These are phyloP conservation scores for Ceraceosorus bombacis DNA, from an alignment of 1,284 basidiomycete genomes.

Conservation along the genomic window DNA sequence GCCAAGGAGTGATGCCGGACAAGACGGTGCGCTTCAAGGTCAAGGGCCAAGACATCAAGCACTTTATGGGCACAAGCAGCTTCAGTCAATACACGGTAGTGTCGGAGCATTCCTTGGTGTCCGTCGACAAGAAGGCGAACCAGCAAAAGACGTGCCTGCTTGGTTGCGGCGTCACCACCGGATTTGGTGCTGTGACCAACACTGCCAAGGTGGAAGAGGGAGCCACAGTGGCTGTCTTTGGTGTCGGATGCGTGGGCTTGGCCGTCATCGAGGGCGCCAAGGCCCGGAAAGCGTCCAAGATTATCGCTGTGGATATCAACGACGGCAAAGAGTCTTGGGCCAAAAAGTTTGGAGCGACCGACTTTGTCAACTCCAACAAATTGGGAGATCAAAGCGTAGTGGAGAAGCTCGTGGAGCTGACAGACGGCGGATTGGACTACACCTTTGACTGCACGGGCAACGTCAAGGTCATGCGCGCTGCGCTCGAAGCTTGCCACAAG, in stretches of 20 bases:
- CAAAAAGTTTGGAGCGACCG: slow-evolving; percentile 88
- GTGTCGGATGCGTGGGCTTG: slow-evolving; percentile 90
- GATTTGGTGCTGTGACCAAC: slow-evolving; percentile 74
- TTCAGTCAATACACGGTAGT: slow-evolving; percentile 99
- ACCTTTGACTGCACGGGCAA: slow-evolving; percentile 94
- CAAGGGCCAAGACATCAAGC: slow-evolving; percentile 77
- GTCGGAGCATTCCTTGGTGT: slow-evolving; percentile 90
- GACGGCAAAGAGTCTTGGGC: slow-evolving; percentile 73
- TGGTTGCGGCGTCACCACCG: slow-evolving; percentile 98
- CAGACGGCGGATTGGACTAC: slow-evolving; percentile 93
- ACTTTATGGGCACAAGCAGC: slow-evolving; percentile 98
- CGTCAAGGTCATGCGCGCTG: slow-evolving; percentile 87
- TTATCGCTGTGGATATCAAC: slow-evolving; percentile 92
- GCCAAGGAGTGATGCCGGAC: slow-evolving; percentile 94
- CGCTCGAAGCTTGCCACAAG: slow-evolving; percentile 95
- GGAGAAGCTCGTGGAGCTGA: slow-evolving; percentile 81
- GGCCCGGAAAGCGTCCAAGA: slow-evolving; percentile 69
- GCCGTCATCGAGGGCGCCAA: slow-evolving; percentile 67
- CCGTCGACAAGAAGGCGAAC: slow-evolving; percentile 73
- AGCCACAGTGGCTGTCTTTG: slow-evolving; percentile 86
- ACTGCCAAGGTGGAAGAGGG: slow-evolving; percentile 54
- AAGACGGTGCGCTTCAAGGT: slow-evolving; percentile 80
- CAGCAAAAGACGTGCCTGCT: slow-evolving; percentile 85
- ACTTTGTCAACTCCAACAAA: slow-evolving; percentile 79
- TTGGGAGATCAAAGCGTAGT: slow-evolving; percentile 64